Percentiles rank a stretch among this genome's conserved stretches.
Conservation (phyloP, 441 rosid species). For the Theobroma grandiflorum region DNA sequence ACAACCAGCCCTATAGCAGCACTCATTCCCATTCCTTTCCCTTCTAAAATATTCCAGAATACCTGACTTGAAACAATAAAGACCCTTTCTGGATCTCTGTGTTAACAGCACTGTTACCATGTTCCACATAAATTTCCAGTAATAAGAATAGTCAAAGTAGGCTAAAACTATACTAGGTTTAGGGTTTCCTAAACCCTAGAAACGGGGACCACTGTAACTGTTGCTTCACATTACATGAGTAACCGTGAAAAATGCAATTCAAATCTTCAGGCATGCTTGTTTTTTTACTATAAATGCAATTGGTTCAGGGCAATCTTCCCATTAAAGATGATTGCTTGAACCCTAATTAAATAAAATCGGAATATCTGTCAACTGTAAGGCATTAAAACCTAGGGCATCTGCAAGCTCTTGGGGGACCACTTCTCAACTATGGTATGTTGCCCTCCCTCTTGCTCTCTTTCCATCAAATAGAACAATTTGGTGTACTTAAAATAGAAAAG, state of each 20-base stretch:
- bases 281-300: constrained; percentile 31
- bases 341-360: constrained; percentile 35
- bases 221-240: constrained; percentile 58
- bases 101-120: neutral
- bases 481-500: constrained; percentile 31
- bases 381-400: constrained; percentile 54
- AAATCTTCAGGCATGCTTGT: constrained; percentile 51
- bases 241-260: constrained; percentile 51
- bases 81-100: constrained; percentile 10
- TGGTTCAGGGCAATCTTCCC: constrained; percentile 36
- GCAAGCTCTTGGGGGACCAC: constrained; percentile 77
- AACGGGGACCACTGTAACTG: constrained; percentile 64
- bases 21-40: constrained; percentile 14
- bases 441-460: constrained; percentile 7
- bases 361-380: constrained; percentile 52
- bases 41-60: neutral
- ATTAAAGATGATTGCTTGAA: constrained; percentile 32
- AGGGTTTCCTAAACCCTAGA: constrained; percentile 62
- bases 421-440: constrained; percentile 70
- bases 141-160: constrained; percentile 40
- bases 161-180: constrained; percentile 37
- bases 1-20: neutral
- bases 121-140: constrained; percentile 25
- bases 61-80: constrained; percentile 16
- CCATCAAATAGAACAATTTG: constrained; percentile 33